Evolutionary conservation across 345 rosid species (phyloP).

Genomic region (Melaleuca alternifolia): DNA sequence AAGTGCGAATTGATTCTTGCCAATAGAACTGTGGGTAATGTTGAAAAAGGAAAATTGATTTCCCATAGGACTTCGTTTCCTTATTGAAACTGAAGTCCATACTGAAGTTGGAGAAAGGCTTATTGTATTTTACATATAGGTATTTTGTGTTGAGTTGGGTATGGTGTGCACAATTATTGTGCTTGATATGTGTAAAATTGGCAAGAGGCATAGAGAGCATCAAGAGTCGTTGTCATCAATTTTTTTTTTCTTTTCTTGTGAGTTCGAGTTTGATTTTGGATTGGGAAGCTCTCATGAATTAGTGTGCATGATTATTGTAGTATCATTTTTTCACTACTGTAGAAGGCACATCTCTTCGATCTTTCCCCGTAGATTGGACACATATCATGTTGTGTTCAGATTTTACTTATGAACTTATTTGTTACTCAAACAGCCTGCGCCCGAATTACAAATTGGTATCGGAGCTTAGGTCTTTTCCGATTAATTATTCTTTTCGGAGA

Average conservation of each 20-base stretch:
- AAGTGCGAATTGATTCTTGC: neutral
- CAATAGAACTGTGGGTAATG: neutral
- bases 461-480: neutral
- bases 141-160: neutral
- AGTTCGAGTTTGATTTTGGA: neutral
- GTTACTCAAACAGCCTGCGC: neutral
- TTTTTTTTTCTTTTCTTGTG: neutral
- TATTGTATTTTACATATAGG: neutral
- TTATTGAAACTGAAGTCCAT: neutral
- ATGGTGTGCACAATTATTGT: neutral
- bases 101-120: neutral
- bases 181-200: neutral
- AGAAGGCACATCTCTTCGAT: too few species aligned
- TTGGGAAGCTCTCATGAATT: neutral
- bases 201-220: neutral
- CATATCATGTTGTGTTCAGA: neutral
- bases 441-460: neutral
- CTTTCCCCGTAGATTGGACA: neutral
- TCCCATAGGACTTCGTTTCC: neutral
- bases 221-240: neutral
- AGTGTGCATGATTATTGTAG: neutral
- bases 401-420: neutral
- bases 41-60: neutral
- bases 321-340: too few species aligned
- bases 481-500: too few species aligned